Percentiles rank a stretch among this genome's conserved stretches.
Evolutionary conservation across 2,329 filamentous ascomycete species (phyloP).

Genomic region (Penicillium carneum): DNA sequence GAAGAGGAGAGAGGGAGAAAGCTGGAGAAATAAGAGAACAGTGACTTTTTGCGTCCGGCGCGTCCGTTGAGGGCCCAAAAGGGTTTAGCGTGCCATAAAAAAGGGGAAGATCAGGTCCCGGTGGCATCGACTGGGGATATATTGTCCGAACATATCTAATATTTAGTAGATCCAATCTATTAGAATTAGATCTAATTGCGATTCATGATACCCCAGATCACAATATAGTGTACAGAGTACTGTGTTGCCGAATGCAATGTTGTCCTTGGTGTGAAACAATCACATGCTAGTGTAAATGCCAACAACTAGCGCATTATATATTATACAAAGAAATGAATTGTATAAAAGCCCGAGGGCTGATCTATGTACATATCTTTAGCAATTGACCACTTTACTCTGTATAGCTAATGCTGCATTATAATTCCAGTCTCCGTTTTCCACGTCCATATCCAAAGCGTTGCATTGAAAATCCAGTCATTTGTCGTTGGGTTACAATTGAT

Average conservation of each 20-base stretch:
- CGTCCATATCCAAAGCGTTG: conserved; percentile 4
- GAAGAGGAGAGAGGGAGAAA: conserved; percentile 73
- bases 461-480: not conserved
- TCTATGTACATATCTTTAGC: not conserved
- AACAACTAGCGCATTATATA: not conserved
- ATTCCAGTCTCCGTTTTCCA: not conserved
- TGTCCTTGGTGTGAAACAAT: conserved; percentile 3
- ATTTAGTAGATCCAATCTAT: not conserved
- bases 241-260: not conserved
- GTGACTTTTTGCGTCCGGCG: conserved; percentile 38
- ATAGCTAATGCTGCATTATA: not conserved
- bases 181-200: not conserved
- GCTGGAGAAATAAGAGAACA: conserved; percentile 26
- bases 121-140: conserved; percentile 5
- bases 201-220: not conserved
- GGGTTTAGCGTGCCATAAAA: conserved; percentile 42
- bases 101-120: conserved; percentile 38
- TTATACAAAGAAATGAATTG: not conserved
- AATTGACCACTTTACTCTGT: not conserved
- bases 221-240: not conserved
- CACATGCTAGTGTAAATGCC: conserved; percentile 16
- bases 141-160: not conserved
- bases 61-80: conserved; percentile 38
- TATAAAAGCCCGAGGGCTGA: not conserved
- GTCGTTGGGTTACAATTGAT: not conserved